These are phyloP conservation scores for Allium fistulosum DNA, from an alignment of 106 monocot species.

Conservation along the genomic window DNA sequence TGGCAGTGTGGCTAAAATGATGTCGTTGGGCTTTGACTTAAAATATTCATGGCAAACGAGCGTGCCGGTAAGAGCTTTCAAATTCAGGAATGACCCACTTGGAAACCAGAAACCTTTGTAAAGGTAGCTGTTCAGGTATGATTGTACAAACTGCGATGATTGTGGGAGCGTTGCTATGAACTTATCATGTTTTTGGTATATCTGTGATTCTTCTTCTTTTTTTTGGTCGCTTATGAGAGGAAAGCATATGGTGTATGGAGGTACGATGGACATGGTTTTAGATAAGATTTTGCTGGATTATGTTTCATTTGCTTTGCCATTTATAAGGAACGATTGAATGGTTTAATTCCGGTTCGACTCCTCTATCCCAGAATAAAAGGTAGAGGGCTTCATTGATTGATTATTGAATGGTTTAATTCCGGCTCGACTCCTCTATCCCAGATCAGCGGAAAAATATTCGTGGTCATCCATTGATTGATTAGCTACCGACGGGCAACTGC, in stretches of 20 bases:
- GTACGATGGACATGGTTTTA: too few species aligned
- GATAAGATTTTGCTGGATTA: background rate
- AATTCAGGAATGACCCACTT: background rate
- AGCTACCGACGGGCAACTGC: too few species aligned
- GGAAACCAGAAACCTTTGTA: constrained; percentile 28
- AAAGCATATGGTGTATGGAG: constrained; percentile 1
- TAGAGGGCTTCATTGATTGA: too few species aligned
- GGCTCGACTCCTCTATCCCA: too few species aligned
- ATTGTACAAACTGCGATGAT: background rate
- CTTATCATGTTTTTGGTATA: background rate
- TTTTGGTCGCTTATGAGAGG: background rate
- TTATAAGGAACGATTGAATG: too few species aligned
- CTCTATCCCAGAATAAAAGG: too few species aligned
- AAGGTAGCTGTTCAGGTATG: background rate
- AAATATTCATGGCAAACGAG: constrained; percentile 15
- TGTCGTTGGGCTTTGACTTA: constrained; percentile 15
- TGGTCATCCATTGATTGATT: too few species aligned
- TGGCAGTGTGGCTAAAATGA: constrained; percentile 20
- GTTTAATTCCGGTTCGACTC: too few species aligned
- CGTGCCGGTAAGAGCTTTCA: background rate
- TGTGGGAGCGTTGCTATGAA: background rate
- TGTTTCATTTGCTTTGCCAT: background rate
- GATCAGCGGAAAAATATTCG: too few species aligned
- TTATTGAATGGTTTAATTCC: too few species aligned
- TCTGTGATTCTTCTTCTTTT: background rate